A percentile compares a stretch with the other conserved stretches of the same genome.
Evolutionary conservation across 1,139 yeast species (phyloP).

Genomic region (Trichomonascaceae sp.): DNA sequence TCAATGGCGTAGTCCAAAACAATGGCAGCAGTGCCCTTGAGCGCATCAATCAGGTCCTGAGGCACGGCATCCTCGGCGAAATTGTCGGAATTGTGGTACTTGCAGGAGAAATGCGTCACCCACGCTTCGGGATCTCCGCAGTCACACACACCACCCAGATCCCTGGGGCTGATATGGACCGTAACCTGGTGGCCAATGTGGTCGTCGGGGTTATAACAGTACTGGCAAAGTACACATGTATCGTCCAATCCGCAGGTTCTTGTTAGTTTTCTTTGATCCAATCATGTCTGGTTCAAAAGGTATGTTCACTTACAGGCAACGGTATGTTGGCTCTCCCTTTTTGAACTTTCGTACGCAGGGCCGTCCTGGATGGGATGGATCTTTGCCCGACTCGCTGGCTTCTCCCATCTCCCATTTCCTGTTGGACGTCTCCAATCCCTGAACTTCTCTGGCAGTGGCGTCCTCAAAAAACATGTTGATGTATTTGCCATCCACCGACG

Average conservation of each 20-base stretch:
- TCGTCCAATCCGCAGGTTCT: slow-evolving; percentile 74
- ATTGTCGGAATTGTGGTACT: slow-evolving; percentile 19
- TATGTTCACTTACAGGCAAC: slow-evolving; percentile 43
- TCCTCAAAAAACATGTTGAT: slow-evolving; percentile 39
- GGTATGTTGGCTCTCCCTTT: slow-evolving; percentile 77
- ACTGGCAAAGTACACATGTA: slow-evolving; percentile 72
- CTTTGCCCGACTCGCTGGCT: slow-evolving; percentile 10
- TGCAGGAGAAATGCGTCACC: slow-evolving; percentile 42
- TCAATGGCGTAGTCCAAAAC: slow-evolving; percentile 68
- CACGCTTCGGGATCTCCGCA: slow-evolving; percentile 90
- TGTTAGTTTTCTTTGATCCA: no score
- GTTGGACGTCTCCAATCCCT: slow-evolving; percentile 4
- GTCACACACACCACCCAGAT: slow-evolving; percentile 89
- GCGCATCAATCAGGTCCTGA: slow-evolving; percentile 17
- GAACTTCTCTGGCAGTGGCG: slow-evolving; percentile 1
- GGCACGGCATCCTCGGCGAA: slow-evolving; percentile 15
- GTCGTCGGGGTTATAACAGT: slow-evolving; percentile 57
- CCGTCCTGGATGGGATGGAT: slow-evolving; percentile 43
- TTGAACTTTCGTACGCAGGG: slow-evolving; percentile 69
- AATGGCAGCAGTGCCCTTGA: slow-evolving; percentile 34
- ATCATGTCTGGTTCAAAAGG: slow-evolving; percentile 1
- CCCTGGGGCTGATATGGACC: slow-evolving; percentile 59
- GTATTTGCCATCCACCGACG: slow-evolving; percentile 38
- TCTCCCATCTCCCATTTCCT: slow-evolving; percentile 15
- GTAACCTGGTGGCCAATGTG: slow-evolving; percentile 72